Evolutionary conservation across 306 rosid species (phyloP), one percentile per base, ranked within the genome.

Genomic region (Betula pendula): DNA sequence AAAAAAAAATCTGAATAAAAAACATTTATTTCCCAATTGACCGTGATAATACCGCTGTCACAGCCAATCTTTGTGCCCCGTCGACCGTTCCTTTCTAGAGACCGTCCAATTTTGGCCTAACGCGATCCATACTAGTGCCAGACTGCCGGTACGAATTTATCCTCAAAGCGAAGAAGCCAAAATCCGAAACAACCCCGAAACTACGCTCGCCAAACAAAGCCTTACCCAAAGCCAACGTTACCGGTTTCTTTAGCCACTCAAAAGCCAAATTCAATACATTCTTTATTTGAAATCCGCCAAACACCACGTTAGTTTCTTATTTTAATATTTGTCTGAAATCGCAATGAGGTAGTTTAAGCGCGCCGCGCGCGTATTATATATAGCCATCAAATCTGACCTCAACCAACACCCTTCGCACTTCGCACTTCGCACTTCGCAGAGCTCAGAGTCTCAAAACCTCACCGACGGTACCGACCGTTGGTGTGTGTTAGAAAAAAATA

Each of bases 141-240:
- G 0, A n/a, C n/a, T n/a, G 2, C 4, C 4, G 4, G 86, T 79
- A 75, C 81, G 48, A 75, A 51, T 80, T 77, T 43, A 73, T 76
- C 80, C 74, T 5, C 12, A 33, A 20, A 7, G 69, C 20, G n/a
- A 83, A 81, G 52, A 31, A 8, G 77, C 77, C 84, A 73, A 79
- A 74, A 63, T 66, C 76, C 80, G 84, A 83, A 84, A 84, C 44
- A 29, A 2, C 76, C 81, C 43, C 71, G 89, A 87, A 89, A 68
- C 52, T 60, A 2, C 84, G 60, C 75, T 77, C 33, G 5, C 25
- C 72, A 75, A 84, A 77, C 85, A 81, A 72, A 52, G 82, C 80
- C 73, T 77, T 33, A 3, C 77, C 42, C 48, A 35, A 5, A 20
- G 58, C 53, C 70, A 49, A 74, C 72, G 80, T 47, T 73, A 62